Conservation (phyloP, 305 asterid species). For the Fraxinus angustifolia region DNA sequence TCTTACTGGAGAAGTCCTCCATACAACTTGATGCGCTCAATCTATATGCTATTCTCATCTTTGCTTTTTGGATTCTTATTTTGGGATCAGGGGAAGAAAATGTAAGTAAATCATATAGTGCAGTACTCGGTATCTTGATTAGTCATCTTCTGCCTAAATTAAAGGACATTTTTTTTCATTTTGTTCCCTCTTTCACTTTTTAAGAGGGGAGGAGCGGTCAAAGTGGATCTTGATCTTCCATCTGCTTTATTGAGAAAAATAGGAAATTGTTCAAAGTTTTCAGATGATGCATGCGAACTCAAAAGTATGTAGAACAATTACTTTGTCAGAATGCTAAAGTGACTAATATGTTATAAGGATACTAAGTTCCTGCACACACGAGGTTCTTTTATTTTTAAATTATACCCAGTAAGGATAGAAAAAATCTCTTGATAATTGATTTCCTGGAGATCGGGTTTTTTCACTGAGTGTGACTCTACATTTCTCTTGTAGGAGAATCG, state of each 20-base stretch:
- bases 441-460: background rate
- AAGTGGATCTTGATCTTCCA: background rate
- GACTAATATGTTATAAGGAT: background rate
- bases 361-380: background rate
- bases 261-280: background rate
- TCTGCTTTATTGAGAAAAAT: background rate
- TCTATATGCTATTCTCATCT: slow-evolving; percentile 37
- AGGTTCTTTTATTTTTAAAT: background rate
- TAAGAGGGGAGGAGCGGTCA: background rate
- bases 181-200: background rate
- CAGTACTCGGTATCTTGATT: background rate
- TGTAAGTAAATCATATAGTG: slow-evolving; percentile 32
- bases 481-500: background rate
- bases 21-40: slow-evolving; percentile 50
- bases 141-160: background rate
- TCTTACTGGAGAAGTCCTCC: slow-evolving; percentile 71
- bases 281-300: background rate
- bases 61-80: slow-evolving; percentile 42
- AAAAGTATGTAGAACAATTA: background rate
- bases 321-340: background rate
- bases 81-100: slow-evolving; percentile 48
- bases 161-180: background rate
- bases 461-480: too few relatives aligned
- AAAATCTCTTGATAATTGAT: background rate
- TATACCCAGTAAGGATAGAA: background rate